Conservation (phyloP, 805 yeast genomes). For the Kazachstania psychrophila region DNA sequence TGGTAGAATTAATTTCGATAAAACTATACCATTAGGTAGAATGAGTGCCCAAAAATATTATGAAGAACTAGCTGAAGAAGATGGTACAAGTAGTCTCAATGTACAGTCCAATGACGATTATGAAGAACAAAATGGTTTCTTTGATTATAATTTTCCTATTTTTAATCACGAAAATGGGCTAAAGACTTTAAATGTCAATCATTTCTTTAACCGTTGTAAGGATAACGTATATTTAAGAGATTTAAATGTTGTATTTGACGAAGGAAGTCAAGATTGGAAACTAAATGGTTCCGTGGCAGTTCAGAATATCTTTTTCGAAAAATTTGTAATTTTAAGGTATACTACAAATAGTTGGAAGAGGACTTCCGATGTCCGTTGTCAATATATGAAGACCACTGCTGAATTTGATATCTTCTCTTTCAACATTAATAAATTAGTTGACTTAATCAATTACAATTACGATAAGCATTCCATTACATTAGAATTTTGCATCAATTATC, state of each 20-base stretch:
- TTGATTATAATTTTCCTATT: conserved; percentile 23
- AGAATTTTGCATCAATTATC: conserved; percentile 26
- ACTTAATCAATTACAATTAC: conserved; percentile 6
- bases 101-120: conserved; percentile 11
- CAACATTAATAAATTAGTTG: conserved; percentile 15
- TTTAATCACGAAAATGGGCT: conserved; percentile 16
- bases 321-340: conserved; percentile 60
- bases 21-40: conserved; percentile 6
- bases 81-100: conserved; percentile 7
- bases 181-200: conserved; percentile 20
- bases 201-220: conserved; percentile 17
- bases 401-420: conserved; percentile 24
- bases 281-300: conserved; percentile 43
- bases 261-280: conserved; percentile 5
- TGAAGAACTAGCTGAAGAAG: conserved; percentile 1
- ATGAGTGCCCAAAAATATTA: background rate
- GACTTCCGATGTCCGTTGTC: conserved; percentile 26
- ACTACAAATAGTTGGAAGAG: conserved; percentile 75
- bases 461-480: conserved; percentile 6
- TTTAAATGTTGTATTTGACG: conserved; percentile 11
- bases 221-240: conserved; percentile 17
- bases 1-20: conserved; percentile 8
- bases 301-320: conserved; percentile 60
- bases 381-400: conserved; percentile 10
- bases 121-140: conserved; percentile 19